phyloP scores from a whole-genome alignment of 2,329 filamentous ascomycete genomes.

The Sporothrix dimorphospora region DNA sequence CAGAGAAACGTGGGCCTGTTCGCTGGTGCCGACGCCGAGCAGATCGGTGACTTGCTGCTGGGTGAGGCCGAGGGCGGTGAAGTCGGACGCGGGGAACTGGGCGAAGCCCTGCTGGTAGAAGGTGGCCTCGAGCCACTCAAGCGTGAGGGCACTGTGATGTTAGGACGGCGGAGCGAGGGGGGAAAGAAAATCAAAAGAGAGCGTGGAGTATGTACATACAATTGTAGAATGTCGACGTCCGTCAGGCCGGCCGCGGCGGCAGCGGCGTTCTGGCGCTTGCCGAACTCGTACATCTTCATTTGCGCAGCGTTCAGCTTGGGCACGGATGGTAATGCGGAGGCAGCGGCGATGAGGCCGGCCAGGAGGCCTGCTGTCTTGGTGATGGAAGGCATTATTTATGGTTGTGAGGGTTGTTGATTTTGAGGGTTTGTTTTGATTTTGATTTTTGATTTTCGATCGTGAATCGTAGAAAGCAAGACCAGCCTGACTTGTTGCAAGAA shows the following conservation, averaged over 20 bases:
- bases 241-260: constrained; percentile 51
- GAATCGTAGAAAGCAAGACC: constrained; percentile 42
- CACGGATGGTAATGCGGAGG: constrained; percentile 51
- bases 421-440: constrained; percentile 31
- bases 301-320: constrained; percentile 51
- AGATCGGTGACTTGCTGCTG: constrained; percentile 61
- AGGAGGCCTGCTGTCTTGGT: constrained; percentile 50
- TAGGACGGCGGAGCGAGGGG: constrained; percentile 8
- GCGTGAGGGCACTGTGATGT: constrained; percentile 63
- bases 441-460: constrained; percentile 36
- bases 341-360: constrained; percentile 50
- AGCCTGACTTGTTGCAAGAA: constrained; percentile 44
- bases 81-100: constrained; percentile 67
- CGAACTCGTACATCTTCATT: constrained; percentile 50
- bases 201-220: constrained; percentile 49
- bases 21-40: constrained; percentile 63
- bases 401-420: constrained; percentile 34
- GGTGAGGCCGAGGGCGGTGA: constrained; percentile 63
- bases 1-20: constrained; percentile 63
- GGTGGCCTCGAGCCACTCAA: constrained; percentile 73
- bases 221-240: constrained; percentile 62
- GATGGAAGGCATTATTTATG: constrained; percentile 52
- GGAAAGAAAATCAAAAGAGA: background rate
- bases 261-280: constrained; percentile 55
- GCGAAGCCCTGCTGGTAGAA: constrained; percentile 74